These are phyloP conservation scores for Arctostaphylos glauca DNA, from an alignment of 148 eudicot genomes.

Conservation along the genomic window DNA sequence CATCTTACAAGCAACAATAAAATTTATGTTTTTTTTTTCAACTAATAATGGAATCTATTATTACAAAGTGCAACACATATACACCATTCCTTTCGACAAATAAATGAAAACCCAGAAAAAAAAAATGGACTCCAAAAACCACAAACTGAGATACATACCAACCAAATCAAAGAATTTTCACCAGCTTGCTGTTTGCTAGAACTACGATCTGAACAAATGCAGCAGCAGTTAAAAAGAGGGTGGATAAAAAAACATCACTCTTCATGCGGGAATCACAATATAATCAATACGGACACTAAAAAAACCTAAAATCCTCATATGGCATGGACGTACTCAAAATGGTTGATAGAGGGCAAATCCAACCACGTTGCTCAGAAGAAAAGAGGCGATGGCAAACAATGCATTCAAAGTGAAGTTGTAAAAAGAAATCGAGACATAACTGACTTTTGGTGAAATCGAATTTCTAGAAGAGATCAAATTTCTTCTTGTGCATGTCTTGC, in stretches of 20 bases:
- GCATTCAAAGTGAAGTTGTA: neutral
- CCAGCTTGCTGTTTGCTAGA: conserved; percentile 19
- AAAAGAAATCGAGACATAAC: conserved; percentile 13
- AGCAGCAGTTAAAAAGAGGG: conserved; percentile 11
- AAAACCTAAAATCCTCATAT: conserved; percentile 1
- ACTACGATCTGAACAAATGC: conserved; percentile 15
- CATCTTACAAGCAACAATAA: neutral
- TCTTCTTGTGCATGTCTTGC: conserved; percentile 92
- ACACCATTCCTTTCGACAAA: conserved; percentile 30
- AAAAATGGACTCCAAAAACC: conserved; percentile 21
- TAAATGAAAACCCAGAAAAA: conserved; percentile 5
- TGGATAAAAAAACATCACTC: conserved; percentile 24
- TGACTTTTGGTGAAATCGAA: neutral
- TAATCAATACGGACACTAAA: conserved; percentile 20
- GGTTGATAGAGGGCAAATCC: neutral
- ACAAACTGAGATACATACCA: conserved; percentile 28
- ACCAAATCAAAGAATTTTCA: conserved; percentile 51
- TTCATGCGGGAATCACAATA: conserved; percentile 17
- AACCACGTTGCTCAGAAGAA: conserved; percentile 13
- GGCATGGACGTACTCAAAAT: neutral
- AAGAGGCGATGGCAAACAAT: conserved; percentile 3
- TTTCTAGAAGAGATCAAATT: conserved; percentile 77
- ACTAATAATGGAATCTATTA: conserved; percentile 14
- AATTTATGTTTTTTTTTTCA: neutral
- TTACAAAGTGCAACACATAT: conserved; percentile 22